These are phyloP conservation scores for Ziziphus jujuba DNA, from an alignment of 306 rosid species.

Conservation along the genomic window DNA sequence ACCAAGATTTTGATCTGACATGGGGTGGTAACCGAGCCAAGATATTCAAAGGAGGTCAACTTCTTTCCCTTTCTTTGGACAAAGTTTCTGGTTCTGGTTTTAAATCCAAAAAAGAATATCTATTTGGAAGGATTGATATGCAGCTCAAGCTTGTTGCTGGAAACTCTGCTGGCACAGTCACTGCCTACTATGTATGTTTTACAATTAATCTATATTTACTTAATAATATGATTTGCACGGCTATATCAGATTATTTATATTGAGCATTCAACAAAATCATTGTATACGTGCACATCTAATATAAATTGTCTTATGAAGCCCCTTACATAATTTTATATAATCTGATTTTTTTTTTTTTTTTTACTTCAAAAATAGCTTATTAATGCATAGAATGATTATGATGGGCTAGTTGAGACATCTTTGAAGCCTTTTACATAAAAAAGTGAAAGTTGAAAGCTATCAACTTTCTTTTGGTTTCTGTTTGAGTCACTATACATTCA, in stretches of 20 bases:
- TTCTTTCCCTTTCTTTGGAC: conserved; percentile 73
- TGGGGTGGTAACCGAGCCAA: conserved; percentile 78
- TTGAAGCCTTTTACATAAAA: not conserved
- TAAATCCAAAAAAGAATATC: conserved; percentile 61
- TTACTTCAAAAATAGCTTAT: too few relatives aligned
- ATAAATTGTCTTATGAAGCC: too few relatives aligned
- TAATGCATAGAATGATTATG: not conserved
- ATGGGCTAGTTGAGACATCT: not conserved
- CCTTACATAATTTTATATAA: not conserved
- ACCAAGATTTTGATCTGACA: conserved; percentile 65
- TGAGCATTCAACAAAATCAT: too few relatives aligned
- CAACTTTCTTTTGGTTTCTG: not conserved
- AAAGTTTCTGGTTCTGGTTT: conserved; percentile 84
- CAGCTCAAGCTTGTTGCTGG: conserved; percentile 93
- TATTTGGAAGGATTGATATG: conserved; percentile 81
- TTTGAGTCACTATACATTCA: conserved; percentile 12
- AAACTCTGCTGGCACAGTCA: conserved; percentile 85
- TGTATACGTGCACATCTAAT: too few relatives aligned
- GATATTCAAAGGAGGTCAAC: conserved; percentile 61
- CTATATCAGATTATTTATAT: too few relatives aligned
- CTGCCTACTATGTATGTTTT: conserved; percentile 60
- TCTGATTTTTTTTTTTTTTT: conserved; percentile 7
- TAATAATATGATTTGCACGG: too few relatives aligned
- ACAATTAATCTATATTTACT: not conserved
- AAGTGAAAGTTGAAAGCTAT: conserved; percentile 4